These are phyloP conservation scores for Hawksworthiomyces lignivorus DNA, from an alignment of 2,329 filamentous ascomycete genomes.

Conservation along the genomic window DNA sequence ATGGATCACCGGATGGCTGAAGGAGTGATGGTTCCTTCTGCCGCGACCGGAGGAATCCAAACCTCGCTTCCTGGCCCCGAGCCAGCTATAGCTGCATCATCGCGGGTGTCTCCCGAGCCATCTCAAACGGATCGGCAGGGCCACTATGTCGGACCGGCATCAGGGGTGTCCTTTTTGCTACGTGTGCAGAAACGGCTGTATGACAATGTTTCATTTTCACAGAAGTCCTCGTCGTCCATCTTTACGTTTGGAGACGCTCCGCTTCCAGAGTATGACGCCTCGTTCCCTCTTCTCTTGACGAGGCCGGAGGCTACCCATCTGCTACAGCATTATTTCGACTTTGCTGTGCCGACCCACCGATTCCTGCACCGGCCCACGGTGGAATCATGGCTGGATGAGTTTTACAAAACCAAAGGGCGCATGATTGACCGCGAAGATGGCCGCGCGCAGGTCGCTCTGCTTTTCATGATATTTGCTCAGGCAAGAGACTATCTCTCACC, in stretches of 20 bases:
- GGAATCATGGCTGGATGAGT: constrained; percentile 34
- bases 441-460: constrained; percentile 18
- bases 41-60: too few relatives aligned
- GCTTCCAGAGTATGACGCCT: constrained; percentile 4
- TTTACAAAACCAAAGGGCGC: constrained; percentile 34
- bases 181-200: constrained; percentile 43
- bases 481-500: background rate
- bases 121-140: constrained; percentile 37
- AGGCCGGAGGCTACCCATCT: background rate
- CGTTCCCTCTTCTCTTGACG: constrained; percentile 1
- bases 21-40: too few relatives aligned
- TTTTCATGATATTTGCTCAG: constrained; percentile 36
- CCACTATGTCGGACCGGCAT: constrained; percentile 39
- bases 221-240: constrained; percentile 30
- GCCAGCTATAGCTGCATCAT: constrained; percentile 4
- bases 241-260: constrained; percentile 41
- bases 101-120: constrained; percentile 36
- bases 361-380: constrained; percentile 35
- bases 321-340: constrained; percentile 29
- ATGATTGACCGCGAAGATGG: background rate
- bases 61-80: background rate
- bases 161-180: constrained; percentile 40
- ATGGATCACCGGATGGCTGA: constrained; percentile 4
- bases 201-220: constrained; percentile 28
- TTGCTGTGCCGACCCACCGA: constrained; percentile 33